These are phyloP conservation scores for Didymella pomorum DNA, from an alignment of 2,329 filamentous ascomycete species.

Conservation along the genomic window DNA sequence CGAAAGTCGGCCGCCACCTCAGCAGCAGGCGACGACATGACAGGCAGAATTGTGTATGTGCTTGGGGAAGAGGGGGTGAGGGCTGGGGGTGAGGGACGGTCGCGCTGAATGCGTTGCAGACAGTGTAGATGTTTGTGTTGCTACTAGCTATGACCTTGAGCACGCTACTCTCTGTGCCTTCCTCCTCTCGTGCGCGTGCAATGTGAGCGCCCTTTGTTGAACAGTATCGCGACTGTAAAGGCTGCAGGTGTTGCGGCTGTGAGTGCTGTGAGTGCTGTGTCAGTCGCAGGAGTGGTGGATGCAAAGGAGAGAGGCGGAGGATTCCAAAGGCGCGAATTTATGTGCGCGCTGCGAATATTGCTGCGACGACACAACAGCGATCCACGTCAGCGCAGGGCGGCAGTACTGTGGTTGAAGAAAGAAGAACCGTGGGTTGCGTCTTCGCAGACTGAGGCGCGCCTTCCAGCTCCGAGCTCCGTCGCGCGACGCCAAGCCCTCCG, in stretches of 20 bases:
- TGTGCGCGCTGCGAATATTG: background rate
- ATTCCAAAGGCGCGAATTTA: background rate
- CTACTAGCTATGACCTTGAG: slow-evolving; percentile 58
- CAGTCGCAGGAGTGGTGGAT: slow-evolving; percentile 3
- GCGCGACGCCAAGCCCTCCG: slow-evolving; percentile 27
- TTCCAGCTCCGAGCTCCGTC: slow-evolving; percentile 14
- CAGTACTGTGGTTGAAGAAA: slow-evolving; percentile 1
- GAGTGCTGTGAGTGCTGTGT: slow-evolving; percentile 13
- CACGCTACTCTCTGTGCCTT: slow-evolving; percentile 42
- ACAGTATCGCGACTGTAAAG: slow-evolving; percentile 13
- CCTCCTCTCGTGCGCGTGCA: slow-evolving; percentile 35
- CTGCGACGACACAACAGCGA: background rate
- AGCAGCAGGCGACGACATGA: slow-evolving; percentile 74
- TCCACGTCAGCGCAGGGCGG: background rate
- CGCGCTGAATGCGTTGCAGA: slow-evolving; percentile 35
- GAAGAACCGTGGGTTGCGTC: slow-evolving; percentile 5
- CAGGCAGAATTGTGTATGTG: slow-evolving; percentile 50
- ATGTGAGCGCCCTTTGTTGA: slow-evolving; percentile 14
- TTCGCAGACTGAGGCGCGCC: slow-evolving; percentile 6
- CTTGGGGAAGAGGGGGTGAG: slow-evolving; percentile 26
- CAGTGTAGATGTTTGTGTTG: slow-evolving; percentile 53
- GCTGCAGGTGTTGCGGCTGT: slow-evolving; percentile 12
- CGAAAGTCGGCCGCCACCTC: slow-evolving; percentile 96
- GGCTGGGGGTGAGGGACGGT: slow-evolving; percentile 38
- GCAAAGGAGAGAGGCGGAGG: background rate